phyloP scores from a whole-genome alignment of 78 protist genomes.

The Carpediemonas membranifera region DNA sequence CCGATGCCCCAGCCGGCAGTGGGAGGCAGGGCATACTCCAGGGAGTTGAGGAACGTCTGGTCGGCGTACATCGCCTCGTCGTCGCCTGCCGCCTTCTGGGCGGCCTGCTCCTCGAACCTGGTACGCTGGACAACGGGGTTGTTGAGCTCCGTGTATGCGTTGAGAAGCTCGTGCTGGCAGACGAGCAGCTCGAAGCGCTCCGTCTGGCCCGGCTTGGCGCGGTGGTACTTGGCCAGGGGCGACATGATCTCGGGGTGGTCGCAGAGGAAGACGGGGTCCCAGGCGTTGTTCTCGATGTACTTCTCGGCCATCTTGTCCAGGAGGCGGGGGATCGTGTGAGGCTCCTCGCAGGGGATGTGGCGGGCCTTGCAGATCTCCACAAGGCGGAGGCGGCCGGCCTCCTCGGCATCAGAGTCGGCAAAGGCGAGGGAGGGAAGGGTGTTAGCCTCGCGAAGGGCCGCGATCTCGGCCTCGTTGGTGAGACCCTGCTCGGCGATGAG shows the following conservation, averaged over 20 bases:
- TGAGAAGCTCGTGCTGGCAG: constrained; percentile 74
- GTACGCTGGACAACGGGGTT: constrained; percentile 93
- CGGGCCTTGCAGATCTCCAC: constrained; percentile 16
- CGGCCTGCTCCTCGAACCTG: constrained; percentile 84
- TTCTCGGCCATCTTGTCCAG: constrained; percentile 80
- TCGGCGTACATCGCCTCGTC: constrained; percentile 87
- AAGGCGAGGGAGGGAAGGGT: neutral
- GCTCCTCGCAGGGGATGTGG: constrained; percentile 69
- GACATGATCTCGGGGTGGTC: constrained; percentile 95
- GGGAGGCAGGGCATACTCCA: constrained; percentile 98
- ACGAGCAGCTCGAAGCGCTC: constrained; percentile 98
- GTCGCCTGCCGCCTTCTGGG: constrained; percentile 62
- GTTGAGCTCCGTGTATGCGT: constrained; percentile 92
- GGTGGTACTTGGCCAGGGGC: constrained; percentile 94
- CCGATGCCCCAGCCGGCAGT: constrained; percentile 99
- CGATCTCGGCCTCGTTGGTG: too few species aligned
- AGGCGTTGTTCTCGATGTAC: constrained; percentile 73
- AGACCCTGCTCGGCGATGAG: too few species aligned
- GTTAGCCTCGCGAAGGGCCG: neutral
- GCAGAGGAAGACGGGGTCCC: constrained; percentile 91
- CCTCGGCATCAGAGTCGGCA: too few species aligned
- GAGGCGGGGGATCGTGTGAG: constrained; percentile 88
- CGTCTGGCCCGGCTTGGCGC: constrained; percentile 69
- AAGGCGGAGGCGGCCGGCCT: neutral
- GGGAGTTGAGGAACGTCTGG: constrained; percentile 76